phyloP scores from a whole-genome alignment of 768 basidiomycete species.

The Hydnomerulius pinastri region DNA sequence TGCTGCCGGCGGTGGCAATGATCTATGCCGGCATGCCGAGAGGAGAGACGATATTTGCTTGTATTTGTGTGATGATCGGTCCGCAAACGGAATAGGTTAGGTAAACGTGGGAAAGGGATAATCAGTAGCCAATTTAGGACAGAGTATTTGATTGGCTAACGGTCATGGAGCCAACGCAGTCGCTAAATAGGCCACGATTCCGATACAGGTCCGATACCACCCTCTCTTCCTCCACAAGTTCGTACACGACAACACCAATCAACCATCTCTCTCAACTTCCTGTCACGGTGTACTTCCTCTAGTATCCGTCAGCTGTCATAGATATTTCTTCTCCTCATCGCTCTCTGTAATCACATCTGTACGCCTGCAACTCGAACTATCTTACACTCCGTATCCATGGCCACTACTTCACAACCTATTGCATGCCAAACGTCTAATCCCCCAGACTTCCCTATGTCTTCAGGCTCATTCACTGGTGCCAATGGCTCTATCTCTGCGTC shows the following conservation, averaged over 20 bases:
- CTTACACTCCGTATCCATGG: constrained; percentile 28
- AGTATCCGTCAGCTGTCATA: neutral
- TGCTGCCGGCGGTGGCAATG: constrained; percentile 6
- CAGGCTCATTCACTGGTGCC: constrained; percentile 50
- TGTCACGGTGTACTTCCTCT: neutral
- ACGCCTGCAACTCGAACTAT: neutral
- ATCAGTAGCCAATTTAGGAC: neutral
- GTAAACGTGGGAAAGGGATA: constrained; percentile 27
- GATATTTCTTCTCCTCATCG: neutral
- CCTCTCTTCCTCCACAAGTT: constrained; percentile 11
- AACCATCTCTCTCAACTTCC: neutral
- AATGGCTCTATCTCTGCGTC: constrained; percentile 60
- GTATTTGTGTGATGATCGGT: constrained; percentile 30
- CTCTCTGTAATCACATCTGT: constrained; percentile 11
- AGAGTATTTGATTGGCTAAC: constrained; percentile 14
- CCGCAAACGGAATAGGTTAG: constrained; percentile 21
- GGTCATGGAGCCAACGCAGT: constrained; percentile 1
- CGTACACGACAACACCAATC: neutral
- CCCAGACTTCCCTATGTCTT: constrained; percentile 37
- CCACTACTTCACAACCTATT: constrained; percentile 46
- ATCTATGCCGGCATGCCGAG: constrained; percentile 26
- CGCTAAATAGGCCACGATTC: constrained; percentile 30
- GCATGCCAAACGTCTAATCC: constrained; percentile 34
- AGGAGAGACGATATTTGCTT: constrained; percentile 12
- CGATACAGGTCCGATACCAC: constrained; percentile 6